Percentiles rank a stretch among this genome's conserved stretches.
Conservation (phyloP, 768 basidiomycete species). For the Candolleomyces aberdarensis region DNA sequence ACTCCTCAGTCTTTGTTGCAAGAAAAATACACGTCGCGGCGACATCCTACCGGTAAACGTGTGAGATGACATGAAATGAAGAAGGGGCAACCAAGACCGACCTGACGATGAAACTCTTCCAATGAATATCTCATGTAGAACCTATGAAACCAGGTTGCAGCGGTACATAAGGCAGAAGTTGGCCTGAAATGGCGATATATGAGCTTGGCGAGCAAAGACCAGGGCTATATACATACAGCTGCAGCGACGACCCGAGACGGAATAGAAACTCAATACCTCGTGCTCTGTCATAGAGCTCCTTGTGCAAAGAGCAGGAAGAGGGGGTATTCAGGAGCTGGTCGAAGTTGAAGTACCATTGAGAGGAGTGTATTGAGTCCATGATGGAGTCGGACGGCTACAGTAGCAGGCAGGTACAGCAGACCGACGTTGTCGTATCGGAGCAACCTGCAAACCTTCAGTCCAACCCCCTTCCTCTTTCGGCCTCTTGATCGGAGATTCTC, state of each 20-base stretch:
- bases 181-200: slow-evolving; percentile 43
- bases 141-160: slow-evolving; percentile 88
- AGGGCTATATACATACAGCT: slow-evolving; percentile 51
- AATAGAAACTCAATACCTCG: slow-evolving; percentile 85
- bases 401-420: not conserved
- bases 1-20: slow-evolving; percentile 91
- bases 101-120: slow-evolving; percentile 80
- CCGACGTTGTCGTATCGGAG: slow-evolving; percentile 1
- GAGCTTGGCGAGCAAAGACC: slow-evolving; percentile 10
- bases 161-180: slow-evolving; percentile 79
- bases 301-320: slow-evolving; percentile 54
- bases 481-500: not conserved
- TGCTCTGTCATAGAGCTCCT: slow-evolving; percentile 75
- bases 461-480: not conserved
- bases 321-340: slow-evolving; percentile 59
- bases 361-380: slow-evolving; percentile 1
- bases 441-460: not conserved
- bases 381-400: not conserved
- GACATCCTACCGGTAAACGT: slow-evolving; percentile 53
- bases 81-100: slow-evolving; percentile 27
- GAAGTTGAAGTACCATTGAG: slow-evolving; percentile 75
- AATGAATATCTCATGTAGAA: slow-evolving; percentile 88
- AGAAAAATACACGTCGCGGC: slow-evolving; percentile 86
- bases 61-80: not conserved
- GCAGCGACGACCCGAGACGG: slow-evolving; percentile 73